These are phyloP conservation scores for Climacium dendroides DNA, from an alignment of 225 moss, liverwort and hornwort species.

Conservation along the genomic window DNA sequence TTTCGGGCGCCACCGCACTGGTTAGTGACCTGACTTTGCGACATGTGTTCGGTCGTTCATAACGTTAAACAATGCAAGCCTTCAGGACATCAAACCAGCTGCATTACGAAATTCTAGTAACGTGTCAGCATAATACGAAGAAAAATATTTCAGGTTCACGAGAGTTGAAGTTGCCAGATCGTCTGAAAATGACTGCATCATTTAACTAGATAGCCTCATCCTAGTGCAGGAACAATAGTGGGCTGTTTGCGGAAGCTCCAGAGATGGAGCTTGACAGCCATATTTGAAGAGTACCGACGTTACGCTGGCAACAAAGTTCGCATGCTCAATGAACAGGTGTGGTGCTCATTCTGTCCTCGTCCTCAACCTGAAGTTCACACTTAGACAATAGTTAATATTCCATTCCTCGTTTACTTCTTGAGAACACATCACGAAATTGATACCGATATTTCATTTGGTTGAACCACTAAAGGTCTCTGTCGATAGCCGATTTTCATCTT, in stretches of 20 bases:
- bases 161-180: neutral
- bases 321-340: slow-evolving; percentile 55
- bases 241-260: slow-evolving; percentile 58
- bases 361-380: neutral
- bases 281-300: slow-evolving; percentile 58
- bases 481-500: neutral
- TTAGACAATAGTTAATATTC: neutral
- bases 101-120: neutral
- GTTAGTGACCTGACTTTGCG: slow-evolving; percentile 15
- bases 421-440: neutral
- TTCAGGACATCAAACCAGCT: neutral
- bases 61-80: neutral
- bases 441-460: neutral
- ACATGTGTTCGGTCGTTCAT: neutral
- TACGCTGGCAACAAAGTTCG: slow-evolving; percentile 56
- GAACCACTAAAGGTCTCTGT: neutral
- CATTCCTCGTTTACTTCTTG: neutral
- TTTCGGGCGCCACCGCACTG: slow-evolving; percentile 82
- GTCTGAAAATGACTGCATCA: neutral
- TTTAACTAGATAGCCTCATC: neutral
- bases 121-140: neutral
- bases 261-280: slow-evolving; percentile 53
- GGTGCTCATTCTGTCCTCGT: neutral
- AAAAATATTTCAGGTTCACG: neutral
- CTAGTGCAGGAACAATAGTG: slow-evolving; percentile 43